Conservation (phyloP, 768 basidiomycete species). For the Pholiota microspora region DNA sequence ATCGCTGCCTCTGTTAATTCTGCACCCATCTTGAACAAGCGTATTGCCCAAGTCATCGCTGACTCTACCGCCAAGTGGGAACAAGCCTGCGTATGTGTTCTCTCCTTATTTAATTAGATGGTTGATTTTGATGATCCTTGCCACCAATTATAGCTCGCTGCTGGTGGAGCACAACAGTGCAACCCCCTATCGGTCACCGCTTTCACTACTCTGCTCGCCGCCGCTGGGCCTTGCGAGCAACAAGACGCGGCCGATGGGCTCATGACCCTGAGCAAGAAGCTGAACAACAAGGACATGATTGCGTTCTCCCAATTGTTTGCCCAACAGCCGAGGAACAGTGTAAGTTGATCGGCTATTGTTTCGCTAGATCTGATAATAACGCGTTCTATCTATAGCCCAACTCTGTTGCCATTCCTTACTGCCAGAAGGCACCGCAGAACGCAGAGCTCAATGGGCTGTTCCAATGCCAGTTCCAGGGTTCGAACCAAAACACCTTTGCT, state of each 20-base stretch:
- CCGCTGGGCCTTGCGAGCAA: conserved; percentile 50
- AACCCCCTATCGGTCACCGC: conserved; percentile 55
- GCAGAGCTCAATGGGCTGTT: conserved; percentile 49
- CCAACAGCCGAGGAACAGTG: conserved; percentile 51
- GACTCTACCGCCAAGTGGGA: conserved; percentile 51
- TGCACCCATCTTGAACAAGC: conserved; percentile 36
- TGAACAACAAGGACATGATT: conserved; percentile 44
- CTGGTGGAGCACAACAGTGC: conserved; percentile 56
- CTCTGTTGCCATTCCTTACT: conserved; percentile 46
- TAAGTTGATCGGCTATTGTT: conserved; percentile 30
- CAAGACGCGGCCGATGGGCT: conserved; percentile 54
- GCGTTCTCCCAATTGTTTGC: conserved; percentile 44
- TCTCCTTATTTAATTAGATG: neutral
- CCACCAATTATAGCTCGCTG: conserved; percentile 37
- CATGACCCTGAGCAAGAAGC: conserved; percentile 42
- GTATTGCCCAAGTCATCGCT: conserved; percentile 47
- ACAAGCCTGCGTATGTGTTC: conserved; percentile 45
- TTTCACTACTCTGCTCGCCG: conserved; percentile 60
- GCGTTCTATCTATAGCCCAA: conserved; percentile 32
- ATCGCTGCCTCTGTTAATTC: conserved; percentile 31
- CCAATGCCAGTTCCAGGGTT: conserved; percentile 48
- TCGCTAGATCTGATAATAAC: conserved; percentile 9
- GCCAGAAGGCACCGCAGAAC: conserved; percentile 47
- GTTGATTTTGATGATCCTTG: neutral
- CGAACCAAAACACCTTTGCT: conserved; percentile 39